Base-by-base conservation (phyloP, 768 basidiomycete species). In the Lactarius vividus region DNA sequence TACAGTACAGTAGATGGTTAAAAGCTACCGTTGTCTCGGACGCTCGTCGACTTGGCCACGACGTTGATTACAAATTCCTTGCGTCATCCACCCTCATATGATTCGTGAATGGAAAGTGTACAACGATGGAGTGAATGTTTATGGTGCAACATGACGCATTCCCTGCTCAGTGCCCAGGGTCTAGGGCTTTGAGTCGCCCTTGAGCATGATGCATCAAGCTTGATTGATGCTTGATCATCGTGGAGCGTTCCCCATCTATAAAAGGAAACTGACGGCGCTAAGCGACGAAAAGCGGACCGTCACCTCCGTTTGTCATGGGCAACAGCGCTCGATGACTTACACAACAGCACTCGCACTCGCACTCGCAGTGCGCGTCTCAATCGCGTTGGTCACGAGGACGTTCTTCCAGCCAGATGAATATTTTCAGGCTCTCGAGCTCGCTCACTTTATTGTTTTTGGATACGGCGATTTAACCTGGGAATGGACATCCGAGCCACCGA, bases 351-450 rank as follows among this genome's bases (percentile, higher is more conserved):
- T 82, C 59, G 79, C 84, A 40, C 66, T 82, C 59, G 79, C 84
- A n/a, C 63, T 88, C 35, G 61, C 71, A 26, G 72, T 86, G 69
- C 86, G 91, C 55, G 74, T 91, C 59, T 64, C 78, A 9, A 78
- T 92, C 54, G 88, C 92, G 0, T 73, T 96, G 37, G 77, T 79
- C 46, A 95, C 93, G 0, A 82, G 83, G 61, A 93, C 95, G 4
- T 91, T 90, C 78, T 98, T 98, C 75, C 96, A 98, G 75, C 95
- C 97, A 10, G 97, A 99, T 76, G 97, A 98, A 76, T 96, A 91
- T 76, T 98, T 90, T 72, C 97, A 99, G 74, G 85, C 94, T 7
- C 82, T 98, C 53, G 97, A 99, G 74, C 90, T 92, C 55, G 97
- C 97, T 0, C 91, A 98, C 75, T 82, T 82, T 63, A 77, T 88